A percentile compares a stretch with the other conserved stretches of the same genome.
Evolutionary conservation across 352 stramenopile species (phyloP).

Genomic region (Pythium brachiatum): DNA sequence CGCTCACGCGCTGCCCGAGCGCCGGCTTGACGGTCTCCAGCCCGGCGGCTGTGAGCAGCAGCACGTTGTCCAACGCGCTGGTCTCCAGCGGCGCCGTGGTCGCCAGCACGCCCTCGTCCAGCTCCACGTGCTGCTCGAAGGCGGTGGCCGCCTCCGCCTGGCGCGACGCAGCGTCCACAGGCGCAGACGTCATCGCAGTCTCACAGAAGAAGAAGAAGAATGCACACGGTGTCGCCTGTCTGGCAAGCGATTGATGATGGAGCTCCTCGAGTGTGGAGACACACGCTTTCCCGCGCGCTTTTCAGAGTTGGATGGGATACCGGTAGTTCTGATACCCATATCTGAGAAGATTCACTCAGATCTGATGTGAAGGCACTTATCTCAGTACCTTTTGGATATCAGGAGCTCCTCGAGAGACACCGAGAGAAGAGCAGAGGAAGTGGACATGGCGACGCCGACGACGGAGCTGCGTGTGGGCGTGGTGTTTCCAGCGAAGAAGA

Average conservation of each 20-base stretch:
- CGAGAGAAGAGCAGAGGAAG: background rate
- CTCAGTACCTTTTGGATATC: background rate
- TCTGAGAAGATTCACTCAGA: background rate
- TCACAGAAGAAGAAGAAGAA: background rate
- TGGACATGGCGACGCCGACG: background rate
- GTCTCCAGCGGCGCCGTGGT: slow-evolving; percentile 56
- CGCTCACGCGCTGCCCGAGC: slow-evolving; percentile 40
- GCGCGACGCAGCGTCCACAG: background rate
- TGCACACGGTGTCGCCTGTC: background rate
- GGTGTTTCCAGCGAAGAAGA: slow-evolving; percentile 83
- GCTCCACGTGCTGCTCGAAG: slow-evolving; percentile 63
- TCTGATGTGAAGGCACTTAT: background rate
- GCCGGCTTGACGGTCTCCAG: slow-evolving; percentile 30
- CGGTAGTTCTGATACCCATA: no score
- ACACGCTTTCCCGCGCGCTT: background rate
- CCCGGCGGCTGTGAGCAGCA: slow-evolving; percentile 47
- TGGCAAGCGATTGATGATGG: background rate
- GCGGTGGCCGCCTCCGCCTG: slow-evolving; percentile 3
- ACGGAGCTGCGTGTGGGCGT: slow-evolving; percentile 57
- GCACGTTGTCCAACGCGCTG: slow-evolving; percentile 41
- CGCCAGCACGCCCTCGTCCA: slow-evolving; percentile 63
- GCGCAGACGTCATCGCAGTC: background rate
- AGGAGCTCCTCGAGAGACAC: background rate
- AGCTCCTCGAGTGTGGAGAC: background rate
- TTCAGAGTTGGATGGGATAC: background rate